Percentiles rank a stretch among this genome's conserved stretches.
Conservation (phyloP, 2,329 filamentous ascomycete species). For the Epichloe bromicola region DNA sequence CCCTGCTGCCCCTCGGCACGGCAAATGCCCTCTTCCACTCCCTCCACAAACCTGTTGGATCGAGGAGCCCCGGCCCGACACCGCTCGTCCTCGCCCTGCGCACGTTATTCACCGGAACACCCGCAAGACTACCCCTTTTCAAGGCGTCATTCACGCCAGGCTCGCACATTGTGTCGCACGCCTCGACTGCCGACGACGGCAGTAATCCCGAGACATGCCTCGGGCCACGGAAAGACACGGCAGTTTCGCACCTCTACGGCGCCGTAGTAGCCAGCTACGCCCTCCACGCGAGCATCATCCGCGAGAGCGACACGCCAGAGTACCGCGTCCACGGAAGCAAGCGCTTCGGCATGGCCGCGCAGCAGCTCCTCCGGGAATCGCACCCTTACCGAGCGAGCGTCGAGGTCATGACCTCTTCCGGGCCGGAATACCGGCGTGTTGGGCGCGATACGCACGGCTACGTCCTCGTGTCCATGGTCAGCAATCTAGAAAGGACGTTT, state of each 20-base stretch:
- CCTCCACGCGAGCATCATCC: conserved; percentile 77
- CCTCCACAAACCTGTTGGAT: conserved; percentile 43
- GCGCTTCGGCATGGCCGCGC: conserved; percentile 75
- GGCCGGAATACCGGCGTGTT: conserved; percentile 11
- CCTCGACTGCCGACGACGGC: background rate
- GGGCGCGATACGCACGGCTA: conserved; percentile 52
- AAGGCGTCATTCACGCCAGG: conserved; percentile 46
- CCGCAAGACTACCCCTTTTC: conserved; percentile 48
- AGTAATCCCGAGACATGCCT: conserved; percentile 5
- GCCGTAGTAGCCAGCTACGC: conserved; percentile 84
- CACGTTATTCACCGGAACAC: conserved; percentile 45
- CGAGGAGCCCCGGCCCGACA: conserved; percentile 19
- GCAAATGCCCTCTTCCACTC: conserved; percentile 54
- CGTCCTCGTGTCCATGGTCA: conserved; percentile 62
- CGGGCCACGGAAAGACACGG: conserved; percentile 16
- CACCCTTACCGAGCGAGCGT: conserved; percentile 35
- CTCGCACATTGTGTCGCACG: conserved; percentile 32
- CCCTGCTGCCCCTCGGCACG: conserved; percentile 48
- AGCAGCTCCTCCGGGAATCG: conserved; percentile 49
- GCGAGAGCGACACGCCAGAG: conserved; percentile 74
- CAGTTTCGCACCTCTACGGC: conserved; percentile 43
- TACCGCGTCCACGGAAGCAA: conserved; percentile 66
- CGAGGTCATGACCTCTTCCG: conserved; percentile 19
- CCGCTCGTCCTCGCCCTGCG: conserved; percentile 37
- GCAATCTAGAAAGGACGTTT: conserved; percentile 70